These are phyloP conservation scores for Aspergillus pseudonomiae DNA, from an alignment of 2,329 filamentous ascomycete genomes.

Conservation along the genomic window DNA sequence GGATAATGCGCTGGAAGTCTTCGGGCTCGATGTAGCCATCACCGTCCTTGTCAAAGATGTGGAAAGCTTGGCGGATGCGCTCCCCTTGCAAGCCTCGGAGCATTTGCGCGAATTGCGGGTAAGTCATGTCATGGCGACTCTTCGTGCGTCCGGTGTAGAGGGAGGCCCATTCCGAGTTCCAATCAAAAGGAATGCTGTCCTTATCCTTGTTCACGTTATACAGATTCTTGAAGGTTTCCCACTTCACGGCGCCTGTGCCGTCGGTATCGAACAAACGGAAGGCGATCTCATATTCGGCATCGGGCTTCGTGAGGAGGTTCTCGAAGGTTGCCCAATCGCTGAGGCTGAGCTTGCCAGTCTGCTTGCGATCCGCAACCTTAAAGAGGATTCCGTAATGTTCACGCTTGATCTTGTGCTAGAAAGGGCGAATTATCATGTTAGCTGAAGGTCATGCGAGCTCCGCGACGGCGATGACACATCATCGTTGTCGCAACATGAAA, in stretches of 20 bases:
- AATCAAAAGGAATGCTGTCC: conserved; percentile 88
- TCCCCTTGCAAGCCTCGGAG: conserved; percentile 93
- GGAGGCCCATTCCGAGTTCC: conserved; percentile 94
- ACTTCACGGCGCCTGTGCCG: conserved; percentile 81
- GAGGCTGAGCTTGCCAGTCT: conserved; percentile 72
- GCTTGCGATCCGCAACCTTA: conserved; percentile 79
- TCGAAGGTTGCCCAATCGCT: conserved; percentile 92
- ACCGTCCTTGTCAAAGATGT: conserved; percentile 83
- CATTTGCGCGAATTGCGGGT: conserved; percentile 98
- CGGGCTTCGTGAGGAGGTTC: conserved; percentile 88
- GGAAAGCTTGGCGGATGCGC: conserved; percentile 92
- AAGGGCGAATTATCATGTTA: conserved; percentile 20
- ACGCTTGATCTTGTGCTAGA: conserved; percentile 93
- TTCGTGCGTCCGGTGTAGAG: conserved; percentile 89
- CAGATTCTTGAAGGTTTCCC: conserved; percentile 80
- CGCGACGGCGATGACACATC: conserved; percentile 20
- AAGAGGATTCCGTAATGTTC: conserved; percentile 96
- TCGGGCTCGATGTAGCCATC: conserved; percentile 95
- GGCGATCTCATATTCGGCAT: conserved; percentile 98
- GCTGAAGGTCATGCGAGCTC: conserved; percentile 5
- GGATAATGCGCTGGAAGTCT: conserved; percentile 95
- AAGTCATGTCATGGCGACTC: conserved; percentile 87
- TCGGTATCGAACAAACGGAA: conserved; percentile 94
- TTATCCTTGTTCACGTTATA: conserved; percentile 89
- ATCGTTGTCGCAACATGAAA: conserved; percentile 6